Evolutionary conservation across 768 basidiomycete species (phyloP), one percentile per base, ranked within the genome.

Genomic region (Phylloporus arenicola): DNA sequence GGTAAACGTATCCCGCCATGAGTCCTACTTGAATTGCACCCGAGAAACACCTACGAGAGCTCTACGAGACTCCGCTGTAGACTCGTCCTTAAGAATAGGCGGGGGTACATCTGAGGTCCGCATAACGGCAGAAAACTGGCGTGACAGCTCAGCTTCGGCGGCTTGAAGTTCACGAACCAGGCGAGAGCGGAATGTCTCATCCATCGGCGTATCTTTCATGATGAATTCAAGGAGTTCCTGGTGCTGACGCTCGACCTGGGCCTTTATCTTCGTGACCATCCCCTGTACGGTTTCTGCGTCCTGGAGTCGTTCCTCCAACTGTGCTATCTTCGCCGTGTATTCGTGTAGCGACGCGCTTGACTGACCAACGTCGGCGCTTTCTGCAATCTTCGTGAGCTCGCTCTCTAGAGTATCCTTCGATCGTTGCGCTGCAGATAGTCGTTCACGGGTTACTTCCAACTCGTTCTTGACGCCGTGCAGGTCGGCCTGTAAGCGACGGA

Each of bases 201-300:
- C 86, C 33, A 75, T 73, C 9, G 82, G 77, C 11, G 74, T 75
- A 44, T 74, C 77, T 40, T 72, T 72, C 69, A 78, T 72, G 47
- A 88, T 78, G 20, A 87, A 71, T n/a, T 78, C 72, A 5, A 84
- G 80, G 37, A 88, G 77, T 53, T 88, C 86, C n/a, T 77, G 76
- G 59, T 86, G 85, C 47, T 87, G 84, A 14, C 75, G 76, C 56
- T 82, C 80, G 27, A 87, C 76, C 41, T 76, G 80, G 33, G 81
- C 79, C 56, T 75, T 79, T 57, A 86, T 82, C 55, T 74, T 76
- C 3, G 75, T 65, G 3, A 77, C 76, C 24, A 76, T 78, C 3
- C 70, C 60, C 45, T 76, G 74, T 0, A 77, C 71, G 13, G 73
- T 67, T 48, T 82, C 78, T 2, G 78, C 72, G 31, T 85, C 81